A percentile compares a stretch with the other conserved stretches of the same genome.
These are phyloP conservation scores for Linum tenue DNA, from an alignment of 345 rosid species.

Conservation along the genomic window DNA sequence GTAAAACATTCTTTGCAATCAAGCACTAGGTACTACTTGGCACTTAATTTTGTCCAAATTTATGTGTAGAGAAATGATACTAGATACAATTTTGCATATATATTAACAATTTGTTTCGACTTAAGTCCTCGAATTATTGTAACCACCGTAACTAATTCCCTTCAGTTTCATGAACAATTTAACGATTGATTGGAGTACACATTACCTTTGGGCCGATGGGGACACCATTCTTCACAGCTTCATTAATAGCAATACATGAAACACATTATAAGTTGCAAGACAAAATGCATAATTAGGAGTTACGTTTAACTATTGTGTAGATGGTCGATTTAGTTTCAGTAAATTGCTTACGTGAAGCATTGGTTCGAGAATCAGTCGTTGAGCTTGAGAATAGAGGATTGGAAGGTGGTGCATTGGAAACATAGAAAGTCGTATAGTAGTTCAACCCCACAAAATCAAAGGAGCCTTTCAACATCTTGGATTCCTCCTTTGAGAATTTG, in stretches of 20 bases:
- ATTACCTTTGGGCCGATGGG: constrained; percentile 35
- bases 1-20: no score
- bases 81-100: no score
- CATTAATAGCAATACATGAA: constrained; percentile 17
- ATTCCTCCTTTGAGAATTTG: constrained; percentile 26
- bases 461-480: constrained; percentile 32
- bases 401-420: constrained; percentile 1
- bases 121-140: no score
- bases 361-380: constrained; percentile 25
- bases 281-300: neutral
- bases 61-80: no score
- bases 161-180: no score
- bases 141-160: no score
- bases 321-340: neutral
- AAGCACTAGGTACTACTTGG: no score
- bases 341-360: constrained; percentile 18
- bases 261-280: neutral
- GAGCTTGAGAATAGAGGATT: constrained; percentile 13
- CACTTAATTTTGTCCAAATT: no score
- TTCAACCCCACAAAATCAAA: constrained; percentile 44
- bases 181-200: neutral
- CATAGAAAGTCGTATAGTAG: constrained; percentile 36
- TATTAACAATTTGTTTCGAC: no score
- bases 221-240: constrained; percentile 17
- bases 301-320: neutral